Conservation (phyloP, 225 moss, liverwort and hornwort species). For the Sphagnum contortum region DNA sequence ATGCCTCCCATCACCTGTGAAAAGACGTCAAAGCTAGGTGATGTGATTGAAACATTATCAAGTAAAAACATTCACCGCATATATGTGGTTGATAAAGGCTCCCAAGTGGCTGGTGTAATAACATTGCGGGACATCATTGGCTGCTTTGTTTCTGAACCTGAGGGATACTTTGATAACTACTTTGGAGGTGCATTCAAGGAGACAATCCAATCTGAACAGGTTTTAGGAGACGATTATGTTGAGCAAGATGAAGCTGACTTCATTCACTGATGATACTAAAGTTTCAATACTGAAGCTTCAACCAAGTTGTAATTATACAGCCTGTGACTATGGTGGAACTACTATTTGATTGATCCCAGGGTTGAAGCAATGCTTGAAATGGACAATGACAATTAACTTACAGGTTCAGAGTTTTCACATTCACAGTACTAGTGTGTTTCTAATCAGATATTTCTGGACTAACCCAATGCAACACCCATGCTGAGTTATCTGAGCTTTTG, state of each 20-base stretch:
- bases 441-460: no score
- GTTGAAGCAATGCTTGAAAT: no score
- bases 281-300: no score
- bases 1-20: constrained; percentile 58
- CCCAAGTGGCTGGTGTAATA: constrained; percentile 42
- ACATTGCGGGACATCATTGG: constrained; percentile 79
- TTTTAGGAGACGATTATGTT: constrained; percentile 3
- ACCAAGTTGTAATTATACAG: no score
- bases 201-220: constrained; percentile 3
- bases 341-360: no score
- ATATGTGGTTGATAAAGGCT: constrained; percentile 45
- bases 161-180: constrained; percentile 59
- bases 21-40: constrained; percentile 31
- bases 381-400: no score
- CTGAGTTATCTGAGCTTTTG: no score
- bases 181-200: constrained; percentile 45
- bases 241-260: neutral
- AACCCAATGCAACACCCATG: no score
- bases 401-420: no score
- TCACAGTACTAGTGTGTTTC: no score
- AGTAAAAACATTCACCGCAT: constrained; percentile 50
- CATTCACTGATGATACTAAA: neutral
- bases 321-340: no score
- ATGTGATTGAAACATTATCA: constrained; percentile 47
- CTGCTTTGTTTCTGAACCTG: constrained; percentile 67